Evolutionary conservation across 2,329 filamentous ascomycete genomes (phyloP).

Genomic region (Botrytis deweyae): DNA sequence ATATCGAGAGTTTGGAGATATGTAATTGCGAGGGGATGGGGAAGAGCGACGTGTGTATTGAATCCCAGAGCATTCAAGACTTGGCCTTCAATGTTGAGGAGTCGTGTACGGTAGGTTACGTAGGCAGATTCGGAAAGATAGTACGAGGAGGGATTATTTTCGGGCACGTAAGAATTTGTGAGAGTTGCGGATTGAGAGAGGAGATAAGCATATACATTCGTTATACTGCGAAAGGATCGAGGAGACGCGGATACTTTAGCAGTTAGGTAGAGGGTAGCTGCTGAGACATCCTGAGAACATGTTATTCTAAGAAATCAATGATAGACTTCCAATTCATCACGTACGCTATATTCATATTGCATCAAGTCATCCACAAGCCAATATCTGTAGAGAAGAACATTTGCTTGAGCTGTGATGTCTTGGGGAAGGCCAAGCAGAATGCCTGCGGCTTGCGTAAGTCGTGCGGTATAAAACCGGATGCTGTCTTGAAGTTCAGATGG

Average conservation of each 20-base stretch:
- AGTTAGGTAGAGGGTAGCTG: conserved; percentile 75
- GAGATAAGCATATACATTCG: conserved; percentile 84
- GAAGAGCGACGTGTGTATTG: conserved; percentile 79
- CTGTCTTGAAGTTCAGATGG: conserved; percentile 69
- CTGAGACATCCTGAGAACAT: conserved; percentile 69
- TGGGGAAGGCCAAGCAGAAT: conserved; percentile 82
- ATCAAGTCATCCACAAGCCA: conserved; percentile 62
- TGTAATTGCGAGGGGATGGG: conserved; percentile 82
- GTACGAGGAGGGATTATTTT: conserved; percentile 52
- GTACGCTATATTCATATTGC: conserved; percentile 53
- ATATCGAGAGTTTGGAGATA: conserved; percentile 89
- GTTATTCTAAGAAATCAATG: neutral
- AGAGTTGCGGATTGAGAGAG: conserved; percentile 56
- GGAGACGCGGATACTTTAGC: conserved; percentile 80
- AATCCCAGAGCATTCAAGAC: conserved; percentile 77
- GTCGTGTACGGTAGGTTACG: conserved; percentile 58
- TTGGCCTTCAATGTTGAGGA: conserved; percentile 74
- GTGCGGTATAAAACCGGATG: conserved; percentile 69
- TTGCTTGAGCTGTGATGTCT: conserved; percentile 80
- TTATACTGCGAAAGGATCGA: conserved; percentile 73
- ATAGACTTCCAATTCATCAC: neutral
- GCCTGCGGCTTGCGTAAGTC: conserved; percentile 74
- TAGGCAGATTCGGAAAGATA: conserved; percentile 75
- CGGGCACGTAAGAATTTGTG: conserved; percentile 13
- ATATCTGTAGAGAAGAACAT: conserved; percentile 78